Evolutionary conservation across 139 green algal genomes (phyloP), one percentile per base, ranked within the genome.

Genomic region (Axilococcus clingmanii): DNA sequence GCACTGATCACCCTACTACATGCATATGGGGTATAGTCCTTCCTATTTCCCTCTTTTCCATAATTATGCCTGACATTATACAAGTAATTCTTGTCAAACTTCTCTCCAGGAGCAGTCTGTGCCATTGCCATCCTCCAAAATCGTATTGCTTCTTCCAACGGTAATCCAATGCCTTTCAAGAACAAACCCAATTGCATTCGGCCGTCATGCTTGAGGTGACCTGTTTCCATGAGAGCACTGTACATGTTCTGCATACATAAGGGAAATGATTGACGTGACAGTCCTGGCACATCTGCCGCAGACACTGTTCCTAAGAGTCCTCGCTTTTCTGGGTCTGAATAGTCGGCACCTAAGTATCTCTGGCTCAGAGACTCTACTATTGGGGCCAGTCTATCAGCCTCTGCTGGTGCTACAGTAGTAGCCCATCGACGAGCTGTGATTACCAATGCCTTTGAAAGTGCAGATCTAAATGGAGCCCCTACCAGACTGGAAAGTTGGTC

Each of bases 41-140:
- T 66, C 22, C 88, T 73, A 66, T 94, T 94, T 48, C 90, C 90
- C 79, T 97, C 90, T 69, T 94, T 87, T 45, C 87, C 92, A 60
- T 96, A 98, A 60, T 94, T 94, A 76, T 98, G 80, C n/a, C 92
- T 76, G 16, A 99, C 74, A 61, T 81, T 85, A 79, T 99, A 99
- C 15, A 81, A 67, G 71, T 97, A 95, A 62, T 95, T 62, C 78
- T 97, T 97, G 50, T 97, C 79, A 51, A 96, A 99, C 53, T 88
- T 81, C 24, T 98, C 91, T 1, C 41, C 71, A 3, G 74, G 42
- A 24, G 54, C 46, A 17, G 8, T 27, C 68, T 11, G 83, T 72
- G 19, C 73, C 72, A 67, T 94, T 44, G 85, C 71, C 1, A 65
- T 55, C 34, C 85, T 77, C 83, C 84, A 98, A 63, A 98, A 98